Conservation (phyloP, 179 eudicot genomes). For the Nepenthes alata region DNA sequence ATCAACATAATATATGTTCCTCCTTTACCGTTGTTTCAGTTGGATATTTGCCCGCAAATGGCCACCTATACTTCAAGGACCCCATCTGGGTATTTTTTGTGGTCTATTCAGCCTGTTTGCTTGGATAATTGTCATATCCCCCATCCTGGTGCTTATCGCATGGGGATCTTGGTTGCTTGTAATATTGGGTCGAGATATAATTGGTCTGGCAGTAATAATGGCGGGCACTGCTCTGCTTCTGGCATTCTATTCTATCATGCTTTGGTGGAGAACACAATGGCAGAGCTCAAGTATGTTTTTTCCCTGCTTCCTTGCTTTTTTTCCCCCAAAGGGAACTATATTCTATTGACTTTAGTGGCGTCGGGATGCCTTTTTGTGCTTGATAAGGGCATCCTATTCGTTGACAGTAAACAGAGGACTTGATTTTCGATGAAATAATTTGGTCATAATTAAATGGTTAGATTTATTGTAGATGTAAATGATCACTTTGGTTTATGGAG, state of each 20-base stretch:
- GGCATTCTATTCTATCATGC: constrained; percentile 95
- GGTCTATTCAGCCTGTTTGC: constrained; percentile 49
- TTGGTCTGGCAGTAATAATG: constrained; percentile 89
- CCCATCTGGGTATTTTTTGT: constrained; percentile 62
- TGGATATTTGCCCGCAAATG: constrained; percentile 99
- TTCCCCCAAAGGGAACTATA: no score
- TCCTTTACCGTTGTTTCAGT: constrained; percentile 27
- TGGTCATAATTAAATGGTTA: no score
- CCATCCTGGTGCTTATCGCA: constrained; percentile 51
- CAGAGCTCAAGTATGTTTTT: constrained; percentile 84
- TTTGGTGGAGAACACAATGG: constrained; percentile 99
- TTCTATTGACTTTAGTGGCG: no score
- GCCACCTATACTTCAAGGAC: constrained; percentile 65
- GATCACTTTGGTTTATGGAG: no score
- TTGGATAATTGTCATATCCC: constrained; percentile 73
- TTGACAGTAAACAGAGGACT: no score
- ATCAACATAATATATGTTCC: background rate
- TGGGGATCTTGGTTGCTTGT: constrained; percentile 81
- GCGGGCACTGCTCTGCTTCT: constrained; percentile 86
- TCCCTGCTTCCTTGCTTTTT: no score
- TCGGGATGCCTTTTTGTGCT: no score
- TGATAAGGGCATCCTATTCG: no score
- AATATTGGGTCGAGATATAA: constrained; percentile 56
- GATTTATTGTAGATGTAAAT: no score
- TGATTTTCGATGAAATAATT: background rate